A percentile compares a stretch with the other conserved stretches of the same genome.
Conservation (phyloP, 345 rosid species). For the Dovyalis caffra region DNA sequence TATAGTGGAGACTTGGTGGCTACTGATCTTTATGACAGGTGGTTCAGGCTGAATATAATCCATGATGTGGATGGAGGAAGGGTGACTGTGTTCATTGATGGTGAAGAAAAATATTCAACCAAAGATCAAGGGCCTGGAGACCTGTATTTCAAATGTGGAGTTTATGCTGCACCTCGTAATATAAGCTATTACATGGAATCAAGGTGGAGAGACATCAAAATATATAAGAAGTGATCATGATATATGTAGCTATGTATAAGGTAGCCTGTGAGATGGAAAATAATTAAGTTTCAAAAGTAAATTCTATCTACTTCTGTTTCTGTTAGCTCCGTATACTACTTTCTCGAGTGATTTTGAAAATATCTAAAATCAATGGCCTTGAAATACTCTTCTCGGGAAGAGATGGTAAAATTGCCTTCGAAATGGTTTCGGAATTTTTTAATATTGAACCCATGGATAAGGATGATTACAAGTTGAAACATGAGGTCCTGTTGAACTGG, state of each 20-base stretch:
- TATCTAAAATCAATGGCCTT: no score
- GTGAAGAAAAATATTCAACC: conserved; percentile 7
- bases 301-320: no score
- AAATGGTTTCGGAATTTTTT: no score
- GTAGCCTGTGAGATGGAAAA: neutral
- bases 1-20: conserved; percentile 23
- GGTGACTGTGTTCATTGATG: conserved; percentile 27
- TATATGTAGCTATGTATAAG: conserved; percentile 34
- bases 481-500: no score
- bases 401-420: no score
- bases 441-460: no score
- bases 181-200: conserved; percentile 41
- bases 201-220: conserved; percentile 36
- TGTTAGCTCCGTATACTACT: no score
- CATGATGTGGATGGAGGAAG: conserved; percentile 36
- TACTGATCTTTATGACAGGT: conserved; percentile 26
- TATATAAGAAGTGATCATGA: conserved; percentile 11
- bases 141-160: conserved; percentile 35
- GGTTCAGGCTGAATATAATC: conserved; percentile 43
- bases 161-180: conserved; percentile 25
- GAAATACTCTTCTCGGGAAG: no score
- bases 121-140: conserved; percentile 25
- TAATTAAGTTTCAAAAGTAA: no score
- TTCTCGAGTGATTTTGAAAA: no score
- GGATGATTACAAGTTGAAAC: no score